Conservation (phyloP, 768 basidiomycete species). For the Hirschioporus abietinus region DNA sequence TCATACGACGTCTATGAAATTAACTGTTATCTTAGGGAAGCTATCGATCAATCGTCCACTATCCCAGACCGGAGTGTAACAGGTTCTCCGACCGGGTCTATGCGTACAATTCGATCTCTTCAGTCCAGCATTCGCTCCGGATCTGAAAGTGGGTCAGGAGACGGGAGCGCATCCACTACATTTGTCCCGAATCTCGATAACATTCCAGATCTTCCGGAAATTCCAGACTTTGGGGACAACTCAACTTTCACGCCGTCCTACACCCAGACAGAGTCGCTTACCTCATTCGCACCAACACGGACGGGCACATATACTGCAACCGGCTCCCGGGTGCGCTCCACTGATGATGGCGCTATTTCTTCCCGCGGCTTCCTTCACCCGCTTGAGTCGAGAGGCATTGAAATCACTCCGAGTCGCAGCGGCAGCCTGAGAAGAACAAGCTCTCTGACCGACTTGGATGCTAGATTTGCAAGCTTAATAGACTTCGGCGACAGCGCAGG, state of each 20-base stretch:
- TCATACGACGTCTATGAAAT: not conserved
- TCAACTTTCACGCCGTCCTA: not conserved
- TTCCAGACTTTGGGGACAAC: conserved; percentile 48
- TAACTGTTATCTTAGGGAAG: conserved; percentile 50
- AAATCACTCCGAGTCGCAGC: conserved; percentile 40
- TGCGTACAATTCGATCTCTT: conserved; percentile 64
- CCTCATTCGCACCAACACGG: too few species aligned
- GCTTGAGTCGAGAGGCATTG: conserved; percentile 24
- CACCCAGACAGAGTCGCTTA: not conserved
- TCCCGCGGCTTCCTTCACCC: conserved; percentile 62
- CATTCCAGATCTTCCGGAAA: conserved; percentile 44
- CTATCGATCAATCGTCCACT: conserved; percentile 59
- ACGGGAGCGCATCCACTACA: conserved; percentile 65
- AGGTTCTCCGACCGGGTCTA: conserved; percentile 49
- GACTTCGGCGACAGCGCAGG: not conserved
- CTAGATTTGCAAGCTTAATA: conserved; percentile 43
- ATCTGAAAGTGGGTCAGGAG: conserved; percentile 25
- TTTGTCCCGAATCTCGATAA: conserved; percentile 73
- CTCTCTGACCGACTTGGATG: conserved; percentile 72
- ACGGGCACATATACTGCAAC: not conserved
- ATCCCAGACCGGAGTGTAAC: conserved; percentile 44
- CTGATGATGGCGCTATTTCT: conserved; percentile 69
- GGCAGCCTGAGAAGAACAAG: conserved; percentile 58
- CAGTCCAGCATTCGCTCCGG: conserved; percentile 33
- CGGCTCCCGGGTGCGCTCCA: conserved; percentile 40